phyloP scores from a whole-genome alignment of 768 basidiomycete genomes.

The Mycena kentingensis region DNA sequence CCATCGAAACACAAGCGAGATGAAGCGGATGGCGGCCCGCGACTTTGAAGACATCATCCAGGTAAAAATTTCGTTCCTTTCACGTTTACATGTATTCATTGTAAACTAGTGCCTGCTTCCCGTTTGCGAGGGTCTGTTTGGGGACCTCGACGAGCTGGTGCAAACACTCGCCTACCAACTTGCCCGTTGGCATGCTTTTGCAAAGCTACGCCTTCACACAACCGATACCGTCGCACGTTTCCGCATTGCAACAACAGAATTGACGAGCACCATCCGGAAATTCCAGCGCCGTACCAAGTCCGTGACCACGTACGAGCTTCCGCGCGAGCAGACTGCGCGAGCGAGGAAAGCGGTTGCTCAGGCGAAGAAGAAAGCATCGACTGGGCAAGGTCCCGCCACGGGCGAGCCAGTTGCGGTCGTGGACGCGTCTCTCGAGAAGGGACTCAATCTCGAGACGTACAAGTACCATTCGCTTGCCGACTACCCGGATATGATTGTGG shows the following conservation, averaged over 20 bases:
- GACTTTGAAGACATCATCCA: slow-evolving; percentile 37
- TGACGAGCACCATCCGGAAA: not conserved
- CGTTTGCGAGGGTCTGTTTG: slow-evolving; percentile 28
- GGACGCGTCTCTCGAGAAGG: not conserved
- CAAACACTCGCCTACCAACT: slow-evolving; percentile 21
- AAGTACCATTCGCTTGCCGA: slow-evolving; percentile 24
- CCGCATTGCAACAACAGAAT: not conserved
- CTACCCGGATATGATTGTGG: slow-evolving; percentile 18
- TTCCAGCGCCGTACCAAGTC: not conserved
- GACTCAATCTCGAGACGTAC: slow-evolving; percentile 22
- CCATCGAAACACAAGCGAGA: slow-evolving; percentile 21
- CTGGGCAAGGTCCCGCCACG: not conserved
- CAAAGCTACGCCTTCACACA: slow-evolving; percentile 25
- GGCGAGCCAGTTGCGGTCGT: not conserved
- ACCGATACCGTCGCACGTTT: not conserved
- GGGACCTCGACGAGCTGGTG: slow-evolving; percentile 14
- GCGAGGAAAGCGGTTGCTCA: not conserved
- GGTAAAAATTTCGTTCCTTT: slow-evolving; percentile 12
- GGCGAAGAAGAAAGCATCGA: not conserved
- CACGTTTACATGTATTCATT: not conserved
- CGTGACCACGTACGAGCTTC: not conserved
- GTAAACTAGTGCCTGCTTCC: slow-evolving; percentile 22
- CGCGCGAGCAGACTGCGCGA: not conserved
- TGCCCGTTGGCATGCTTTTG: slow-evolving; percentile 22
- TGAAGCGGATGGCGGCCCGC: slow-evolving; percentile 26